Evolutionary conservation across 257 asterid genomes (phyloP).

Genomic region (Osmanthus fragrans): DNA sequence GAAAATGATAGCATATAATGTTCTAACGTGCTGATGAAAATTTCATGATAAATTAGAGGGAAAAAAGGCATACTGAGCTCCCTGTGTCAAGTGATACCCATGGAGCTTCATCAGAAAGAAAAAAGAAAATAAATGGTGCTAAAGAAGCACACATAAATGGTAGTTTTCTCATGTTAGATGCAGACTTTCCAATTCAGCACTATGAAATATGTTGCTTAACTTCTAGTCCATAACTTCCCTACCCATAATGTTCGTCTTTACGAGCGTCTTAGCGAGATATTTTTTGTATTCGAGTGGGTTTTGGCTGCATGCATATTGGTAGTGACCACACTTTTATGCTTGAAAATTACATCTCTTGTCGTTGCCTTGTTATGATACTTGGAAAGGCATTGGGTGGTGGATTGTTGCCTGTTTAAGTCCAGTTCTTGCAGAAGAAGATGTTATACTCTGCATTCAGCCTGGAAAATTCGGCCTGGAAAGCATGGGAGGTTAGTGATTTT

Average conservation of each 20-base stretch:
- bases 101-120: too few relatives aligned
- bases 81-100: not conserved
- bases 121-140: too few relatives aligned
- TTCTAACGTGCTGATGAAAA: conserved; percentile 52
- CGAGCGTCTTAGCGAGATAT: not conserved
- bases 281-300: not conserved
- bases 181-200: not conserved
- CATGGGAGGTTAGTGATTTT: conserved; percentile 78
- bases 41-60: not conserved
- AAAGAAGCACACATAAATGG: not conserved
- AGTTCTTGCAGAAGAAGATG: conserved; percentile 80
- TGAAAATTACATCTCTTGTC: conserved; percentile 7
- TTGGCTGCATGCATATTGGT: conserved; percentile 7
- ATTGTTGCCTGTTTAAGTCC: conserved; percentile 84
- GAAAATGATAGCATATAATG: too few relatives aligned
- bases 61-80: not conserved
- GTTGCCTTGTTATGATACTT: conserved; percentile 54
- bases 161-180: not conserved
- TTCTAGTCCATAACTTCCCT: not conserved
- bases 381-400: conserved; percentile 99
- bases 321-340: not conserved
- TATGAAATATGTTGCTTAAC: not conserved
- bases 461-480: too few relatives aligned
- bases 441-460: conserved; percentile 94
- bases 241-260: not conserved